phyloP scores from a whole-genome alignment of 768 basidiomycete genomes.

The Basidioascus undulatus region DNA sequence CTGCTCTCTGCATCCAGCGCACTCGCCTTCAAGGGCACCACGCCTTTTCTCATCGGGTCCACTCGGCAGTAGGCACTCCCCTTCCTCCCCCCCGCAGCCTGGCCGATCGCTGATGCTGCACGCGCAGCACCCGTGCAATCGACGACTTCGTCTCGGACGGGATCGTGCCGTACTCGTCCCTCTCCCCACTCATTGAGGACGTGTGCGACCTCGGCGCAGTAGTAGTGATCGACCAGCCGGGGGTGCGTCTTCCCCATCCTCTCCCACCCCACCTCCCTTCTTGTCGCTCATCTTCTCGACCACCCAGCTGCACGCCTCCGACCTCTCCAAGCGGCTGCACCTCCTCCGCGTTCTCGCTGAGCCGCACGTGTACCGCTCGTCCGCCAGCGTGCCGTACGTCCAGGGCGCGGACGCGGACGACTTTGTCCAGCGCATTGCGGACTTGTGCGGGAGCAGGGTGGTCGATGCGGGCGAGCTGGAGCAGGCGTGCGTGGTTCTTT shows the following conservation, averaged over 20 bases:
- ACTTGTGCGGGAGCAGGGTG: slow-evolving; percentile 30
- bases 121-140: too few species aligned
- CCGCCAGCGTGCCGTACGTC: slow-evolving; percentile 15
- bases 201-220: slow-evolving; percentile 42
- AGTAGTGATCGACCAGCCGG: slow-evolving; percentile 43
- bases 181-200: too few species aligned
- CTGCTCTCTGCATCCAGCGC: too few species aligned
- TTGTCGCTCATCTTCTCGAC: slow-evolving; percentile 3
- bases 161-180: too few species aligned
- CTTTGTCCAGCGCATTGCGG: slow-evolving; percentile 25
- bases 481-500: too few species aligned
- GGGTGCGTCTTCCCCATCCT: slow-evolving; percentile 25
- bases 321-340: slow-evolving; percentile 31
- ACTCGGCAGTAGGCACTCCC: too few species aligned
- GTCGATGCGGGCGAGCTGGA: slow-evolving; percentile 21
- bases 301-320: slow-evolving; percentile 45
- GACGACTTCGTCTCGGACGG: too few species aligned
- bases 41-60: too few species aligned
- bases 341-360: slow-evolving; percentile 31
- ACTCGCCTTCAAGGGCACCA: too few species aligned
- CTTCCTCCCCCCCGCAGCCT: too few species aligned
- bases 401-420: too few species aligned
- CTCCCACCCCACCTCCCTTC: not conserved
- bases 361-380: slow-evolving; percentile 27
- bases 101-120: too few species aligned